Conservation (phyloP, 805 yeast genomes). For the Sporopachydermia quercuum region DNA sequence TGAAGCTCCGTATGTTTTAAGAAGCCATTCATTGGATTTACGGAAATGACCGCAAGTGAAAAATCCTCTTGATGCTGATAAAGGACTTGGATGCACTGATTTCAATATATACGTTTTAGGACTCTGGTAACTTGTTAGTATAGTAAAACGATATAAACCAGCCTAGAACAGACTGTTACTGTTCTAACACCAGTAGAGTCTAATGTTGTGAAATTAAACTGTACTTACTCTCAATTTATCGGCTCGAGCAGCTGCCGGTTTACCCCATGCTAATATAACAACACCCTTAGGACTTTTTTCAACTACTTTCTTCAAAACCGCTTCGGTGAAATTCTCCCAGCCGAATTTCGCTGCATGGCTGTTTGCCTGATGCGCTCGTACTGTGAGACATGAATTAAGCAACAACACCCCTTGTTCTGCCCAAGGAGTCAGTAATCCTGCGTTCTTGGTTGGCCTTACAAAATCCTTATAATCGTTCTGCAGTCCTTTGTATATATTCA, state of each 20-base stretch:
- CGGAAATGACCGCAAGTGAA: conserved; percentile 64
- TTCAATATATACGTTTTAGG: conserved; percentile 36
- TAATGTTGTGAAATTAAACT: too few species aligned
- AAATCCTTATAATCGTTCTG: conserved; percentile 56
- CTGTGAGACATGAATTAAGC: conserved; percentile 81
- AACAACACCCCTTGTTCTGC: conserved; percentile 75
- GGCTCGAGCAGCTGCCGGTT: conserved; percentile 54
- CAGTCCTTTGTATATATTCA: conserved; percentile 74
- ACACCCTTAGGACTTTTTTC: conserved; percentile 41
- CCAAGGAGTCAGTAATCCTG: conserved; percentile 72
- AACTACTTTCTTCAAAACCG: conserved; percentile 41
- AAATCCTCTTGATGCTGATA: conserved; percentile 80
- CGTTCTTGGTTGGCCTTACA: conserved; percentile 36
- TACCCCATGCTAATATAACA: conserved; percentile 72
- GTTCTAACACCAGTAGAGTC: too few species aligned
- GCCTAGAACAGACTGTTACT: too few species aligned
- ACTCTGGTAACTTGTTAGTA: conserved; percentile 4
- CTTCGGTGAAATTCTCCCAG: conserved; percentile 83
- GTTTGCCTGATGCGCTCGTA: conserved; percentile 83
- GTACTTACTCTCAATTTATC: conserved; percentile 15
- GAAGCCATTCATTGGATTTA: conserved; percentile 67
- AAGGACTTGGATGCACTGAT: conserved; percentile 89
- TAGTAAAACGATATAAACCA: too few species aligned
- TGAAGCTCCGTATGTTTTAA: conserved; percentile 24
- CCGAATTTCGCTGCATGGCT: conserved; percentile 77